Evolutionary conservation across 441 rosid genomes (phyloP), one percentile per base, ranked within the genome.

Genomic region (Croton laevigatus): DNA sequence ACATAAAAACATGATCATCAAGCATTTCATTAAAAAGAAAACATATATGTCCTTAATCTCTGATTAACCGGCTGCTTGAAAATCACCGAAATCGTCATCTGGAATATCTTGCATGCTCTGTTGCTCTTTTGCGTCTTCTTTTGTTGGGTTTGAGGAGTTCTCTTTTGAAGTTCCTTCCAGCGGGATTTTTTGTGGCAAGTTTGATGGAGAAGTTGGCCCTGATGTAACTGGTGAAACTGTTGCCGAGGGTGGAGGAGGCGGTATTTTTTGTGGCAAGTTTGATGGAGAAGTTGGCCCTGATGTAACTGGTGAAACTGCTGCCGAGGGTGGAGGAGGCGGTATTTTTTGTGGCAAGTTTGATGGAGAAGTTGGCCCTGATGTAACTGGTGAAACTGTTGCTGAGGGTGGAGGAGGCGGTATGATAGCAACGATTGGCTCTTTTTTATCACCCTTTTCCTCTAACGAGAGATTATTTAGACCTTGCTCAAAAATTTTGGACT

Each of bases 21-120:
- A 16, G 14, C 27, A 49, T 51, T n/a, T 42, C 48, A 17, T 19
- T n/a, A n/a, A n/a, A n/a, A n/a, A 14, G n/a, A 12, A 52, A 74
- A 61, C 57, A 59, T 10, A 44, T 45, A n/a, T 17, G 37, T 60
- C 72, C 7, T 13, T 37, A 32, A 11, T 22, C 8, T 3, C 11
- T 2, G 44, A n/a, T 79, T 76, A 90, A 49, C 87, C 87, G 3
- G 99, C 99, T 9, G 93, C 90, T 80, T 94, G 99, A 82, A 94
- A 94, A 80, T 94, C 99, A n/a, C 99, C 99, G 49, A 94, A 94
- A 85, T 89, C 98, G 57, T 94, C 96, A 65, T 94, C 98, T 1
- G 77, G 83, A 70, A 59, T 61, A 45, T 89, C 96, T 7, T 76
- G 84, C 62, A 46, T 60, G 66, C 76, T 81, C 78, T 66, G 72